Percentiles rank a stretch among this genome's conserved stretches.
Evolutionary conservation across 345 rosid species (phyloP).

Genomic region (Salix dunnii): DNA sequence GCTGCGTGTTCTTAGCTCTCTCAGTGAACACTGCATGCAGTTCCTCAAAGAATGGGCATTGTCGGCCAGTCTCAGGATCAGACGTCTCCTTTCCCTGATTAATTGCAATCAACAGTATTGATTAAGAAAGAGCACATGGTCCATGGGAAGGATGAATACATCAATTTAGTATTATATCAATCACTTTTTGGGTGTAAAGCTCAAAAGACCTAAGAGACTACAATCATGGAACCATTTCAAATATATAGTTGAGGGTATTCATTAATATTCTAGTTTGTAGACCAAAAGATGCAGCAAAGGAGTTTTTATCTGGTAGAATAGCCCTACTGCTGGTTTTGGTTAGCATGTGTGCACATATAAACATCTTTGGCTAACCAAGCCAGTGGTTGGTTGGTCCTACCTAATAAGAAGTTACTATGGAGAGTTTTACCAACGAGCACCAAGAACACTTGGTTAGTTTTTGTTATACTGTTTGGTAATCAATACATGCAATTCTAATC

Average conservation of each 20-base stretch:
- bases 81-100: conserved; percentile 57
- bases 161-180: not conserved
- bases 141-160: not conserved
- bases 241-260: not conserved
- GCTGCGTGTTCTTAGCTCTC: conserved; percentile 43
- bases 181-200: not conserved
- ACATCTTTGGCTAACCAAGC: not conserved
- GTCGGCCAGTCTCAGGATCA: conserved; percentile 42
- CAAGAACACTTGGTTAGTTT: no score
- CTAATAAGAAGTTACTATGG: no score
- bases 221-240: not conserved
- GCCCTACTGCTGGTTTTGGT: not conserved
- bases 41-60: conserved; percentile 54
- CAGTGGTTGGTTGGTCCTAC: no score
- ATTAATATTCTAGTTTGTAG: not conserved
- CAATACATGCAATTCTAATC: no score
- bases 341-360: not conserved
- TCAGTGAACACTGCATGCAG: conserved; percentile 44
- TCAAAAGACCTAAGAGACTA: not conserved
- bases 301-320: not conserved
- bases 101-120: not conserved
- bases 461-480: no score
- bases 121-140: not conserved
- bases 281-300: not conserved
- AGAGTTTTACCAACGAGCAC: no score